Base-by-base conservation (phyloP, 148 eudicot species). In the Silene latifolia region DNA sequence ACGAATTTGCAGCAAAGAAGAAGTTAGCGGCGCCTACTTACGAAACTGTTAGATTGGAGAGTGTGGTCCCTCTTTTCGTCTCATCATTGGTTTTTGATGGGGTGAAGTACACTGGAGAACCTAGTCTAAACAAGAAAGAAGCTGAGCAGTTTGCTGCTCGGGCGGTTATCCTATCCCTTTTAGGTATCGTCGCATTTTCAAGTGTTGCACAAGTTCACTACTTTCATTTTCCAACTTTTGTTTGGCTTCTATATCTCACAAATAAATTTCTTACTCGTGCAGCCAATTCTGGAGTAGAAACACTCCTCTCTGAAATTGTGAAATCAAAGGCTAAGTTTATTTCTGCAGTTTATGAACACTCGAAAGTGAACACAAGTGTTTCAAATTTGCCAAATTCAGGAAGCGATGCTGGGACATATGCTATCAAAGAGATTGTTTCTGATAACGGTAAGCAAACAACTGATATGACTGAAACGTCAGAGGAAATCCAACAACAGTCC, bases 1-100 rank as follows among this genome's bases (percentile, higher is more conserved):
- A 85, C 71, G 98, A 92, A 66, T 90, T 82, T 81, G 89, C 93
- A 24, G 72, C 32, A 19, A 92, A 86, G 78, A 82, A 74, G 85
- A 80, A 85, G 42, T 5, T 82, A 46, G 74, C 66, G 63, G 72
- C 5, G 54, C 96, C 96, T 18, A 71, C 35, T 48, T 92, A 87
- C 70, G 72, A 62, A n/a, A 89, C 91, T 27, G 65, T 57, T 44
- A 79, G 67, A 68, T 42, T 69, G 60, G 76, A 77, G 44, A 85
- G 81, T 15, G 12, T 69, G 74, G 17, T 83, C 65, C 84, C 88
- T 39, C 63, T 77, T 57, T 93, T 90, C 78, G 75, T 74, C 7
- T 86, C 90, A 25, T 76, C 85, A 19, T 21, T 86, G 80, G 71
- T 63, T 14, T 85, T 92, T 63, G 75, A 85, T 57, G 90, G 88